Evolutionary conservation across 805 yeast genomes (phyloP), one percentile per base, ranked within the genome.

Genomic region (Kazachstania psychrophila): DNA sequence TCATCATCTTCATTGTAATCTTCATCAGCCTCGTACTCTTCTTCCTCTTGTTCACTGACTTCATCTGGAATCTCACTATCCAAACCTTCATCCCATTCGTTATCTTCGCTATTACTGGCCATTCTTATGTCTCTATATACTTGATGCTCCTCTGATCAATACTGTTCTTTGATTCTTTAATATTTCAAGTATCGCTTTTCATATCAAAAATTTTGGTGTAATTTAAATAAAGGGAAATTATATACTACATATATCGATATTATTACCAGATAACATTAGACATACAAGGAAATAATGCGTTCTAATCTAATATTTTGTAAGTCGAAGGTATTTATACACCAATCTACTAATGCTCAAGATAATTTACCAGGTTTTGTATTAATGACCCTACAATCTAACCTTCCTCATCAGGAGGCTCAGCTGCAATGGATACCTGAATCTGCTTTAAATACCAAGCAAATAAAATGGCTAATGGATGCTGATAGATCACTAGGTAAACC

Each of bases 291-390:
- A n/a, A 27, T 19, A 3, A 45, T 45, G 47, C 17, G 15, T 11
- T 28, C 52, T 6, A 44, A 52, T 31, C 45, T 67, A 10, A 16
- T 64, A 2, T 65, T 64, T 38, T 62, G 66, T 30, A 81, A 79
- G 52, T 71, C 86, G 2, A 78, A 81, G 53, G 92, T 82, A 6
- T 87, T 76, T 56, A 70, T 88, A 3, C 98, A 92, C 58, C 94
- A 95, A 3, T 73, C 92, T 0, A 65, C 72, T 10, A 69, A 77
- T 15, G 71, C 84, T 20, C 67, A 66, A 36, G 95, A 89, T 51
- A 88, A 89, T 53, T 65, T 89, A 15, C 60, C 81, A 0, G 98
- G 98, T 2, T 85, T 72, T 49, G 55, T 92, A 26, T 66, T 81
- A 6, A 65, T 92, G 12, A 71, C 77, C 13, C 66, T 69, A 28